These are phyloP conservation scores for Fusarium sp. DNA, from an alignment of 2,329 filamentous ascomycete genomes.

Conservation along the genomic window DNA sequence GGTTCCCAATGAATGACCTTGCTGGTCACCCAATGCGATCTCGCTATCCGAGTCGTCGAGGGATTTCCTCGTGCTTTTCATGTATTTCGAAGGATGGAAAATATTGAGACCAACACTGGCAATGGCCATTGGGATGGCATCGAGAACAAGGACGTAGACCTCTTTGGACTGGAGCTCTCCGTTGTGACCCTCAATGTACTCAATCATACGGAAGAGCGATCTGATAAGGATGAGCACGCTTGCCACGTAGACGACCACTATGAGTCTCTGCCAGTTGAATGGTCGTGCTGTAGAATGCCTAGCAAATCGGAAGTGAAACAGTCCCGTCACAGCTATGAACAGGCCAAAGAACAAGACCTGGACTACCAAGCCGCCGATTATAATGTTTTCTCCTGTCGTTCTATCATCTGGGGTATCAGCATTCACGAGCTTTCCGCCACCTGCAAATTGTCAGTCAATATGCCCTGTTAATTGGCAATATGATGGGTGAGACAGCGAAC, in stretches of 20 bases:
- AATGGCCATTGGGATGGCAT: constrained; percentile 1
- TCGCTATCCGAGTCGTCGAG: too few species aligned
- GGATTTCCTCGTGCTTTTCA: too few species aligned
- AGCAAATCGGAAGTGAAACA: background rate
- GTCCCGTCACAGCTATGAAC: background rate
- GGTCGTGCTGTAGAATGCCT: background rate
- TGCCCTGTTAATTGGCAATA: too few species aligned
- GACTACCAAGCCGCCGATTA: background rate
- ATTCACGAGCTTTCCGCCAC: background rate
- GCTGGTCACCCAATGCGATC: too few species aligned
- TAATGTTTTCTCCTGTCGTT: background rate
- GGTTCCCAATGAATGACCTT: too few species aligned
- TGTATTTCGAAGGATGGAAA: background rate
- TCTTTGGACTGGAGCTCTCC: background rate
- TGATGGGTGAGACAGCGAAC: too few species aligned
- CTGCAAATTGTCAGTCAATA: background rate
- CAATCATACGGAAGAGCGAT: background rate
- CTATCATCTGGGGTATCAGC: background rate
- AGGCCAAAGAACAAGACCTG: background rate
- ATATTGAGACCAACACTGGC: background rate
- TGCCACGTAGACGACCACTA: background rate
- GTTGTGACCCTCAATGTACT: background rate
- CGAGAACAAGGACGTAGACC: background rate
- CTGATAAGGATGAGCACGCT: background rate
- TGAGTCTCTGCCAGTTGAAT: background rate